Evolutionary conservation across 2,329 filamentous ascomycete species (phyloP), one percentile per base, ranked within the genome.

Genomic region (Rhynchosporium agropyri): DNA sequence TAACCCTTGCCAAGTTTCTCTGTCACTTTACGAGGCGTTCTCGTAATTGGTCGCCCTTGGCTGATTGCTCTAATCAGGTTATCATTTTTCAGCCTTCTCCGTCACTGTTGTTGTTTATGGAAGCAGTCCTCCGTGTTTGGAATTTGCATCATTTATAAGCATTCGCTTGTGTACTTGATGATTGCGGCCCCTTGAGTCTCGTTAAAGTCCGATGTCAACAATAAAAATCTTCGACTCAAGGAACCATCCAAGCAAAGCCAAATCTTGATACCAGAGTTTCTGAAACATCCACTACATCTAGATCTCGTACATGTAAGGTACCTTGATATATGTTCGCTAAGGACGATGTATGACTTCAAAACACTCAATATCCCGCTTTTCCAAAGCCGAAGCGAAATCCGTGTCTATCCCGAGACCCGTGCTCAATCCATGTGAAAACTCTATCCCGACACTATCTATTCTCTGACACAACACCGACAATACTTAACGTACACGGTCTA

Each of bases 401-500:
- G 51, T 29, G n/a, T 5, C 10, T 15, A 58, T 45, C 36, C 45
- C 61, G 42, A 46, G 46, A n/a, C 51, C 48, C 40, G 38, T 54
- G 40, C 12, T 50, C 5, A 53, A 42, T 49, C 60, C 62, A 45
- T 38, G 46, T 48, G 55, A 69, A 66, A 62, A 62, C 65, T 62
- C 61, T 65, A 65, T 42, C 57, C 50, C 38, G 63, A 67, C 65
- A 51, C 66, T 66, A 58, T 36, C 45, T 48, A 65, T 66, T 65
- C 61, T 67, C 65, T 70, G 65, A 64, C 64, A 65, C 66, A 69
- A 67, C 67, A 66, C 67, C 70, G 69, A 65, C 59, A 69, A 65
- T 61, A 63, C 66, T 69, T 67, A 68, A 68, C 68, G 58, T 70
- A 68, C 62, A 65, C 63, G 66, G 63, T 62, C 63, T 63, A 55